phyloP scores from a whole-genome alignment of 345 rosid species.

The Pistacia atlantica region DNA sequence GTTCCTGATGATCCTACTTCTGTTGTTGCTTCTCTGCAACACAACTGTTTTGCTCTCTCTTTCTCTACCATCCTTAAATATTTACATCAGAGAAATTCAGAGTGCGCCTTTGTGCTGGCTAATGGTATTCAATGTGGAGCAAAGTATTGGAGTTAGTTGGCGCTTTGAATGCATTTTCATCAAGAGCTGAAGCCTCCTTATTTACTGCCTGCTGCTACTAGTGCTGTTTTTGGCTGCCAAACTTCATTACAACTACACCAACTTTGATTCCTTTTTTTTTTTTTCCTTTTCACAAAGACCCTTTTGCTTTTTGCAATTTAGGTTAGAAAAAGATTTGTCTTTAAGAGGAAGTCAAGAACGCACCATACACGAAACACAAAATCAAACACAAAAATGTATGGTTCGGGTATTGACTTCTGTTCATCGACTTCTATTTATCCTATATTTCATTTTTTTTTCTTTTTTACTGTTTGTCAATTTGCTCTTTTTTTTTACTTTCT shows the following conservation, averaged over 20 bases:
- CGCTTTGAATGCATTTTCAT: constrained; percentile 54
- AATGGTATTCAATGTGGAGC: constrained; percentile 44
- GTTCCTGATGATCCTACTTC: constrained; percentile 45
- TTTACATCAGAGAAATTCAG: constrained; percentile 41
- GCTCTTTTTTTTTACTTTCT: too few relatives aligned
- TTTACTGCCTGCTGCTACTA: constrained; percentile 39
- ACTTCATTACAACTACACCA: constrained; percentile 44
- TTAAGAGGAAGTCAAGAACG: constrained; percentile 91
- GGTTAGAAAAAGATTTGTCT: constrained; percentile 17
- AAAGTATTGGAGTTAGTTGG: constrained; percentile 52
- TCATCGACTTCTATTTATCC: constrained; percentile 25
- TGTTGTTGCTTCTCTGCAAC: constrained; percentile 33
- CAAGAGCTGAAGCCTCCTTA: constrained; percentile 35
- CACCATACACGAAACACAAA: constrained; percentile 55
- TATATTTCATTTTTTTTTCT: too few relatives aligned
- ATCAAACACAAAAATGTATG: constrained; percentile 40
- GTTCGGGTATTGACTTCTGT: constrained; percentile 99
- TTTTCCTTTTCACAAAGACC: constrained; percentile 14
- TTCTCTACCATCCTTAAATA: constrained; percentile 48
- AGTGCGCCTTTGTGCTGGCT: constrained; percentile 32
- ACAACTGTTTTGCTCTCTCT: constrained; percentile 36
- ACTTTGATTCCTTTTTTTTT: constrained; percentile 7
- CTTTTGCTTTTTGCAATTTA: constrained; percentile 27
- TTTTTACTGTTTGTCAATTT: too few relatives aligned
- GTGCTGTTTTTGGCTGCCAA: constrained; percentile 36